Conservation (phyloP, 257 asterid genomes). For the Lycium ferocissimum region DNA sequence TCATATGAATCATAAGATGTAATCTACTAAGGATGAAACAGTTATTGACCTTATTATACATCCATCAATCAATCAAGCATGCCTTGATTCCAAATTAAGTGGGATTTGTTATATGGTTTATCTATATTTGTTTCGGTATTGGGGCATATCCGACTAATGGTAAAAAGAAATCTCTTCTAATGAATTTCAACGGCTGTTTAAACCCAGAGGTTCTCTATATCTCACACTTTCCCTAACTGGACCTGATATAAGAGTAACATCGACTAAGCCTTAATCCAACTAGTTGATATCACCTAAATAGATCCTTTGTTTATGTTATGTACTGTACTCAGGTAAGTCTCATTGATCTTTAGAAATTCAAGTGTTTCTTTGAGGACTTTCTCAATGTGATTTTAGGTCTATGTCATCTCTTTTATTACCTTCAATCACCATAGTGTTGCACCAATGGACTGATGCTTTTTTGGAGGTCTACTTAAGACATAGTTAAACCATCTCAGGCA, state of each 20-base stretch:
- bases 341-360: not conserved
- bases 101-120: not conserved
- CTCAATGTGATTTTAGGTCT: not conserved
- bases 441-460: not conserved
- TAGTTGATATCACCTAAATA: not conserved
- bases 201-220: not conserved
- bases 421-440: not conserved
- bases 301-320: not conserved
- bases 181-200: not conserved
- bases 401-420: not conserved
- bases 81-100: not conserved
- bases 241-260: slow-evolving; percentile 12
- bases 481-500: not conserved
- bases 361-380: not conserved
- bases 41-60: not conserved
- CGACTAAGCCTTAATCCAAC: not conserved
- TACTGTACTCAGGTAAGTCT: not conserved
- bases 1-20: not conserved
- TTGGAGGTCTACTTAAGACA: slow-evolving; percentile 6
- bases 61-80: not conserved
- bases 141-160: not conserved
- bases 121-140: not conserved
- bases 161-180: not conserved
- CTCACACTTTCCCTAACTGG: not conserved
- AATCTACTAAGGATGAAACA: not conserved